Base-by-base conservation (phyloP, 495 filamentous ascomycete genomes). In the Eremomyces bilateralis region DNA sequence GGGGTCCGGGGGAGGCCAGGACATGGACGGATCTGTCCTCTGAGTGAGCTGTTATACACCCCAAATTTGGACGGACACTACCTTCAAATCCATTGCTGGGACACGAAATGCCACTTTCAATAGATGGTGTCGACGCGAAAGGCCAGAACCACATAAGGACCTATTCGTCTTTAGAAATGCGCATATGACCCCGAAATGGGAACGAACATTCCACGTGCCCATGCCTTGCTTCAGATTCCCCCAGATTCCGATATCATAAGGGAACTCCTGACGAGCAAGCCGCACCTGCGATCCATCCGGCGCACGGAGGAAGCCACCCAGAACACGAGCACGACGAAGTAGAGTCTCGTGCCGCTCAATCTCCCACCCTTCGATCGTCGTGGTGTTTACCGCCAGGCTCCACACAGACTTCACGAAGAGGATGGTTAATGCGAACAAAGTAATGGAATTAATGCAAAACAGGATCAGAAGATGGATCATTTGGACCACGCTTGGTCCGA, bases 331-430 rank as follows among this genome's bases (percentile, higher is more conserved):
- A 41, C 71, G 61, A 6, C 66, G 56, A 3, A 90, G 58, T 2
- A 88, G 61, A 2, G 73, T 71, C 29, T 78, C 69, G 54, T 95
- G 85, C 10, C 83, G 62, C 46, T 88, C 82, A 30, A 84, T 74
- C 48, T 93, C 83, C 85, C 84, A 94, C 19, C 67, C 64, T 51
- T 97, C 88, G 44, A 97, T 95, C 35, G 80, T 82, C 0, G 84
- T 94, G 3, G 62, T 67, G 39, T 80, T 80, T 17, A 61, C 56
- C 5, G 54, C 56, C 2, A 72, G 42, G 16, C 60, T 59, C 63
- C 64, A 76, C 1, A 75, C 28, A 11, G 64, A 68, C 15, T 71
- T 61, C 8, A 66, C 42, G 0, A 90, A 46, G 0, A 92, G 56
- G 24, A 92, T 57, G 17, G 57, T 55, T 0, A 92, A 58, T 1